Evolutionary conservation across 805 yeast species (phyloP).

Genomic region (Kluyveromyces lactis): DNA sequence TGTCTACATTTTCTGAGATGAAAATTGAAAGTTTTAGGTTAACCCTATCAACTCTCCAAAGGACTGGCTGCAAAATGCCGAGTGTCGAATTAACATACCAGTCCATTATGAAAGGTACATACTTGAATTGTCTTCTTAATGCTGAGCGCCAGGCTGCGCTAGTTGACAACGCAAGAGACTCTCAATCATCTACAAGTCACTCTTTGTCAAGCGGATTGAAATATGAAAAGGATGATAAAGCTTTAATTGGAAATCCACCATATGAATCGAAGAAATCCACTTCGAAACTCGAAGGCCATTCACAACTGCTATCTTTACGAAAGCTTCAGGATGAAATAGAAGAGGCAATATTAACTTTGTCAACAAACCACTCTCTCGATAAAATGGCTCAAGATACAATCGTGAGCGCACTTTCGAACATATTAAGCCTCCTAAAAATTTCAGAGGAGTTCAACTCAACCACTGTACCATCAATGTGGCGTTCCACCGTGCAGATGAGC

Average conservation of each 20-base stretch:
- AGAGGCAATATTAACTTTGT: background rate
- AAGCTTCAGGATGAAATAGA: background rate
- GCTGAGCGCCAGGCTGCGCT: no score
- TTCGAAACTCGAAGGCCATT: no score
- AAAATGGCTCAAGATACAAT: background rate
- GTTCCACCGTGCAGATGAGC: slow-evolving; percentile 2
- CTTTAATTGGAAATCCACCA: no score
- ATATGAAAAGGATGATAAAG: no score
- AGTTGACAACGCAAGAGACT: no score
- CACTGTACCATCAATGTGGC: slow-evolving; percentile 1
- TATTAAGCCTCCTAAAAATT: background rate
- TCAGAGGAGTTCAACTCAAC: slow-evolving; percentile 1
- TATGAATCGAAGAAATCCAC: no score
- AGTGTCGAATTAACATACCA: slow-evolving; percentile 1
- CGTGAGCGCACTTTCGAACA: background rate
- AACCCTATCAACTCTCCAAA: background rate
- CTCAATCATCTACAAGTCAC: no score
- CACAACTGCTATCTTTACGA: background rate
- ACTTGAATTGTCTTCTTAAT: background rate
- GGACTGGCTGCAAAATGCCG: background rate
- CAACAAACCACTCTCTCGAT: background rate
- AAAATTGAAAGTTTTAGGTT: background rate
- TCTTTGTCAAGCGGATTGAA: no score
- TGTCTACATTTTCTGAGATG: background rate
- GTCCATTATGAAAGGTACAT: background rate